These are phyloP conservation scores for Tricholoma matsutake DNA, from an alignment of 768 basidiomycete genomes.

Conservation along the genomic window DNA sequence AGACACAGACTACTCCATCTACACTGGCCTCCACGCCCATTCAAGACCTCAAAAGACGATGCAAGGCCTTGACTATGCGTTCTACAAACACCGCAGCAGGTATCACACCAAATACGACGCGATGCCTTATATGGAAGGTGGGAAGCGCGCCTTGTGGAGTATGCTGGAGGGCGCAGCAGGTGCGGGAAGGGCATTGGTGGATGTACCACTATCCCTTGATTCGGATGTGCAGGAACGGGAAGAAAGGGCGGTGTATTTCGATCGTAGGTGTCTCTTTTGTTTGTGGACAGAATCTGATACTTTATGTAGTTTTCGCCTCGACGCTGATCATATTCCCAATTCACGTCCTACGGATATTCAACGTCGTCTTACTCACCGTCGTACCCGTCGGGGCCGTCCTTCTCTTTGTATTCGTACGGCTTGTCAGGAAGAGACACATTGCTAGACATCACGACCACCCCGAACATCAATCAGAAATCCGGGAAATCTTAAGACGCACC, in stretches of 20 bases:
- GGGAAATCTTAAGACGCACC: background rate
- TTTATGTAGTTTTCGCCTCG: conserved; percentile 47
- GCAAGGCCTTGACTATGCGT: conserved; percentile 75
- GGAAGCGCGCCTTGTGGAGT: conserved; percentile 58
- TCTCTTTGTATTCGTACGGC: conserved; percentile 16
- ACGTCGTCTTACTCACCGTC: conserved; percentile 58
- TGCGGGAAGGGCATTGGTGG: conserved; percentile 53
- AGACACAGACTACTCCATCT: conserved; percentile 72
- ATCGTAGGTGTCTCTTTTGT: background rate
- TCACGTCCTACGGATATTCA: conserved; percentile 46
- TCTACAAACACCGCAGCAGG: conserved; percentile 68
- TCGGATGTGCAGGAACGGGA: conserved; percentile 27
- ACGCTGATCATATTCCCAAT: conserved; percentile 57
- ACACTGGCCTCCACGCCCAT: conserved; percentile 23
- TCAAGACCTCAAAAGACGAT: conserved; percentile 41
- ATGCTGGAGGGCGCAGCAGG: conserved; percentile 70
- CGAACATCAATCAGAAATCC: background rate
- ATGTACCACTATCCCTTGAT: conserved; percentile 16
- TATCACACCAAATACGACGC: conserved; percentile 79
- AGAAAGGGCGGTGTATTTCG: background rate
- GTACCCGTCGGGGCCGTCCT: conserved; percentile 56
- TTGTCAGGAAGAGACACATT: background rate
- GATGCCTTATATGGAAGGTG: conserved; percentile 54
- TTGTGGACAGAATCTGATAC: background rate
- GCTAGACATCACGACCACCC: conserved; percentile 17